These are phyloP conservation scores for Candida gorgasii DNA, from an alignment of 805 yeast species.

Conservation along the genomic window DNA sequence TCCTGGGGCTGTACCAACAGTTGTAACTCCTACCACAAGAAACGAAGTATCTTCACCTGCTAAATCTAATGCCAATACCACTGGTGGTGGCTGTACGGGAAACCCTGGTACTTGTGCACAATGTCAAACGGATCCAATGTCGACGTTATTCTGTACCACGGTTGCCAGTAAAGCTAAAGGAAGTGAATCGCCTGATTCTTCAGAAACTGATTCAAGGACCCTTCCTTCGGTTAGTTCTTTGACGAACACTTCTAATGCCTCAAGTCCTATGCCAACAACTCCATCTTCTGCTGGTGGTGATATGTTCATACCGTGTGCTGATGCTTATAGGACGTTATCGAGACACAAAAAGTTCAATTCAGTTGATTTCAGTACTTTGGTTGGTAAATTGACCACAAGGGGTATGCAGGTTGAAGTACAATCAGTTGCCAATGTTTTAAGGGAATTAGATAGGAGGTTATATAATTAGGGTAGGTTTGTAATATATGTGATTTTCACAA, in stretches of 20 bases:
- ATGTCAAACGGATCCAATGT: conserved; percentile 85
- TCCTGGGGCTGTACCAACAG: conserved; percentile 39
- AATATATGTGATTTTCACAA: conserved; percentile 1
- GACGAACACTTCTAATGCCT: conserved; percentile 9
- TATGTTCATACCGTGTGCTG: conserved; percentile 82
- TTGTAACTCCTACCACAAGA: conserved; percentile 20
- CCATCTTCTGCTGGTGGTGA: conserved; percentile 23
- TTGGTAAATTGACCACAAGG: conserved; percentile 71
- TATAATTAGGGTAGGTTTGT: conserved; percentile 33
- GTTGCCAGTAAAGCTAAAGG: conserved; percentile 56
- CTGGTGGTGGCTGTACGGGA: conserved; percentile 66
- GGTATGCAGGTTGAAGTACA: conserved; percentile 94
- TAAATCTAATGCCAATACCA: no score
- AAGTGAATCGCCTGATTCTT: not conserved
- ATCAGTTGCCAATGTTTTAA: conserved; percentile 78
- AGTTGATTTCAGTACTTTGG: conserved; percentile 72
- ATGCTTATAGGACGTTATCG: conserved; percentile 84
- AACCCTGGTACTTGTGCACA: conserved; percentile 85
- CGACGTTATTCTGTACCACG: conserved; percentile 84
- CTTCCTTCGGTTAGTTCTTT: conserved; percentile 20
- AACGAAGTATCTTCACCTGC: not conserved
- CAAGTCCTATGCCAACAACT: conserved; percentile 13
- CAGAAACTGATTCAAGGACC: conserved; percentile 13
- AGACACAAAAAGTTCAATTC: conserved; percentile 75
- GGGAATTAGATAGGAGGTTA: conserved; percentile 75